Conservation (phyloP, 345 rosid species). For the Populus alba region DNA sequence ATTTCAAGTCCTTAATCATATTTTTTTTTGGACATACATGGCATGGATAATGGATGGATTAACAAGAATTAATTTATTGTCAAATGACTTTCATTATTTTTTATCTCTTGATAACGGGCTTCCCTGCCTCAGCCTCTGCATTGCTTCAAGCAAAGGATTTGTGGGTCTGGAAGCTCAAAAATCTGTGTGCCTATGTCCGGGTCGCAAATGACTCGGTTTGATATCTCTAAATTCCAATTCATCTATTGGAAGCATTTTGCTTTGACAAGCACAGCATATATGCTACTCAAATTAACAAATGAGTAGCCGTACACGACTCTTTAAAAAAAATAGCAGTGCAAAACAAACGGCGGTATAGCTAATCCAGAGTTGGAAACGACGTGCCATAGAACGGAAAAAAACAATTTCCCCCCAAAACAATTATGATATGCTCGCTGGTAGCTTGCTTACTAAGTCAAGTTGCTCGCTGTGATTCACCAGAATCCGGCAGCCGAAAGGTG, state of each 20-base stretch:
- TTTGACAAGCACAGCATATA: not conserved
- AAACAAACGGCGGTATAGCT: not conserved
- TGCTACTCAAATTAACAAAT: not conserved
- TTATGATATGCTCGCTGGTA: not conserved
- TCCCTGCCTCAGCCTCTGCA: not conserved
- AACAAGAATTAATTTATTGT: not conserved
- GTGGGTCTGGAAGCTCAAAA: not conserved
- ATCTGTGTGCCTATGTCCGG: not conserved
- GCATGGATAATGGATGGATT: not conserved
- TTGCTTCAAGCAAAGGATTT: not conserved
- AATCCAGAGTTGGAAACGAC: not conserved
- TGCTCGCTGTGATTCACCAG: not conserved
- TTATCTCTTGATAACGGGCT: not conserved
- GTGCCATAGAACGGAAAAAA: not conserved
- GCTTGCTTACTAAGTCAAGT: not conserved
- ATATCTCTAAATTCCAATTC: not conserved
- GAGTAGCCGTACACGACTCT: not conserved
- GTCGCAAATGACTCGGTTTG: not conserved
- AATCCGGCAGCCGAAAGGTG: not conserved
- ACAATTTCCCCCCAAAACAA: too few species aligned
- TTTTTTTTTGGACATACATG: not conserved
- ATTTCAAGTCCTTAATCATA: constrained; percentile 7
- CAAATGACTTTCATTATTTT: not conserved
- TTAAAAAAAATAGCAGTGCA: not conserved
- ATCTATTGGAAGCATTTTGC: not conserved